Evolutionary conservation across 2,329 filamentous ascomycete genomes (phyloP).

Genomic region (Metarhizium rileyi): DNA sequence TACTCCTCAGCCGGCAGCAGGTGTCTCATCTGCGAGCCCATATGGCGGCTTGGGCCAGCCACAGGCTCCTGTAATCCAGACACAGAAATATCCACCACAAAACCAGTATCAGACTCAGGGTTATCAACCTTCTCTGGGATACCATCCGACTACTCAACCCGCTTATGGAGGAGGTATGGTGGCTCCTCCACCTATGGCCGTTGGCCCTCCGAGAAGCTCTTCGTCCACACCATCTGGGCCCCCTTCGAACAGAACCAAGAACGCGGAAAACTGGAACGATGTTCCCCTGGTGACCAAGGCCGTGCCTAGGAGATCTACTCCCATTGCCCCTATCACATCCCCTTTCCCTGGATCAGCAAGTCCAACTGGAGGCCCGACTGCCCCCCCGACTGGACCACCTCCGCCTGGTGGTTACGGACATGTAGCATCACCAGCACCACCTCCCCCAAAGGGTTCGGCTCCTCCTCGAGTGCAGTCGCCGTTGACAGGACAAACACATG

Average conservation of each 20-base stretch:
- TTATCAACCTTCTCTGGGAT: constrained; percentile 21
- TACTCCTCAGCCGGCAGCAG: constrained; percentile 28
- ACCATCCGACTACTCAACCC: constrained; percentile 40
- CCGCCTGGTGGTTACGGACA: constrained; percentile 46
- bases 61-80: constrained; percentile 19
- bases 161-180: constrained; percentile 26
- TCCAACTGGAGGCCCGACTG: constrained; percentile 38
- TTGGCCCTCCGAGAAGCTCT: constrained; percentile 40
- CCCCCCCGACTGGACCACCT: constrained; percentile 15
- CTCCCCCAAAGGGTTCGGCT: constrained; percentile 64
- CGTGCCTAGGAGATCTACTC: constrained; percentile 65
- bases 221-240: constrained; percentile 53
- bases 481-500: constrained; percentile 38
- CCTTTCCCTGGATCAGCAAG: constrained; percentile 63
- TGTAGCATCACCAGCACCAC: constrained; percentile 67
- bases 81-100: constrained; percentile 27
- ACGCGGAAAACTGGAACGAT: constrained; percentile 86
- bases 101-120: constrained; percentile 25
- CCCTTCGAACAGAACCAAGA: constrained; percentile 60
- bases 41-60: constrained; percentile 14
- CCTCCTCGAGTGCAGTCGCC: constrained; percentile 66
- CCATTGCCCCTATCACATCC: constrained; percentile 59
- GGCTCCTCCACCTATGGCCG: constrained; percentile 22
- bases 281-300: constrained; percentile 75
- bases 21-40: constrained; percentile 19